Conservation (phyloP, 495 filamentous ascomycete genomes). For the Trichoderma gamsii region DNA sequence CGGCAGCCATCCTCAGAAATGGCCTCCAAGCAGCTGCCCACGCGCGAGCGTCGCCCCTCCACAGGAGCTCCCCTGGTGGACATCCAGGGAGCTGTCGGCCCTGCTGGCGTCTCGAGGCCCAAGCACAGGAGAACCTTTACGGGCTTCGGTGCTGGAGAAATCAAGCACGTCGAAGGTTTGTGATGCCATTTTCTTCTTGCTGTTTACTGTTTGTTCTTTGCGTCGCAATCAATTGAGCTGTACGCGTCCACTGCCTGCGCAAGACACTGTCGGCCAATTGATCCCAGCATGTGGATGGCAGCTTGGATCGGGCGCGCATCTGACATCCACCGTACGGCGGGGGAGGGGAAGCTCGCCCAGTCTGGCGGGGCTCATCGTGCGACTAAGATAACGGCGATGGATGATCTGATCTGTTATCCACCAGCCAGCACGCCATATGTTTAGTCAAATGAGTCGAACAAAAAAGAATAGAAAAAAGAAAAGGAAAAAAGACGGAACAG, state of each 20-base stretch:
- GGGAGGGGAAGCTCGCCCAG: not conserved
- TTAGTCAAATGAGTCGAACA: not conserved
- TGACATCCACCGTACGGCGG: not conserved
- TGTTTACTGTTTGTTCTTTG: not conserved
- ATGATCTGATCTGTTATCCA: not conserved
- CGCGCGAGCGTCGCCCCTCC: slow-evolving; percentile 59
- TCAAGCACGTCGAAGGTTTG: slow-evolving; percentile 81
- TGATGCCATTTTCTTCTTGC: slow-evolving; percentile 17
- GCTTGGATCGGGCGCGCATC: not conserved
- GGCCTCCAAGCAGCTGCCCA: slow-evolving; percentile 34
- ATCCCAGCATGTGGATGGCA: too few species aligned
- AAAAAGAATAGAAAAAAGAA: not conserved
- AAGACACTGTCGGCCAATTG: too few species aligned
- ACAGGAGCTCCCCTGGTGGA: slow-evolving; percentile 75
- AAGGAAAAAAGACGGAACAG: not conserved
- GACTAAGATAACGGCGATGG: not conserved
- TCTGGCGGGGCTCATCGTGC: slow-evolving; percentile 11
- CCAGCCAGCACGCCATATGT: not conserved
- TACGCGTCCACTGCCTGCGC: not conserved
- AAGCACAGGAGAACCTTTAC: slow-evolving; percentile 95
- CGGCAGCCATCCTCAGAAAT: slow-evolving; percentile 21
- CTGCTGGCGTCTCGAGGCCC: slow-evolving; percentile 63
- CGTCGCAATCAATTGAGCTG: not conserved
- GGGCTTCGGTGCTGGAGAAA: slow-evolving; percentile 81
- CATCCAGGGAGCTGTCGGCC: slow-evolving; percentile 73